These are phyloP conservation scores for Mycena floridula DNA, from an alignment of 768 basidiomycete species.

Conservation along the genomic window DNA sequence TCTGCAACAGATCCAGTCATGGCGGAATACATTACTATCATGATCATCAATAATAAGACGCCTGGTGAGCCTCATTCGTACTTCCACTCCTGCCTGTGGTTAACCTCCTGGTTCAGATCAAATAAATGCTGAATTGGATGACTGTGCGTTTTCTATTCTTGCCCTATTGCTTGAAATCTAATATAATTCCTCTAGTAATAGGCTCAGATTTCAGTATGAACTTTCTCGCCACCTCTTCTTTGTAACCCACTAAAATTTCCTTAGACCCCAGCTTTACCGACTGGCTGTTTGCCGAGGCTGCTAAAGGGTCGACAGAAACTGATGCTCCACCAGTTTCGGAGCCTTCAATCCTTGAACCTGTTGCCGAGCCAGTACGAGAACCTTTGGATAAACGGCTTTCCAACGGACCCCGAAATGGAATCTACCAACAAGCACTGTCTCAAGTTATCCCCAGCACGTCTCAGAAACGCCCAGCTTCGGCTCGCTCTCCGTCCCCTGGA, in stretches of 20 bases:
- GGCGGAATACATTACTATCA: conserved; percentile 93
- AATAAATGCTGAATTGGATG: conserved; percentile 84
- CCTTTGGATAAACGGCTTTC: conserved; percentile 40
- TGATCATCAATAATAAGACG: conserved; percentile 92
- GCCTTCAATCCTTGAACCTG: conserved; percentile 22
- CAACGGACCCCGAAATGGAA: conserved; percentile 44
- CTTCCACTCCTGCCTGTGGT: conserved; percentile 7
- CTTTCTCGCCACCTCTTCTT: background rate
- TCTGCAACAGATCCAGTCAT: conserved; percentile 66
- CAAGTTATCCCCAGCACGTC: conserved; percentile 51
- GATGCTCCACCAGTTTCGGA: conserved; percentile 32
- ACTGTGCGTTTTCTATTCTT: conserved; percentile 42
- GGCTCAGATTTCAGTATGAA: conserved; percentile 74
- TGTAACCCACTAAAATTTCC: conserved; percentile 1
- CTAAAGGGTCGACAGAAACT: conserved; percentile 56
- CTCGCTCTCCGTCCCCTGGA: conserved; percentile 59
- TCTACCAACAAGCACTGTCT: conserved; percentile 72
- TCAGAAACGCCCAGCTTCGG: conserved; percentile 62
- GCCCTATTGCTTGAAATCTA: background rate
- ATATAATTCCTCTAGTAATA: conserved; percentile 42
- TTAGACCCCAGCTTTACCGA: conserved; percentile 79
- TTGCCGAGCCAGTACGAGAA: conserved; percentile 25
- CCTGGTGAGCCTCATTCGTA: conserved; percentile 41
- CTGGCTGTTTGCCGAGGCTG: conserved; percentile 82
- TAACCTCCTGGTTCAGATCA: conserved; percentile 45